Percentiles rank a stretch among this genome's conserved stretches.
Conservation (phyloP, 371 early-diverging fungal genomes). For the Batkoa obscura region DNA sequence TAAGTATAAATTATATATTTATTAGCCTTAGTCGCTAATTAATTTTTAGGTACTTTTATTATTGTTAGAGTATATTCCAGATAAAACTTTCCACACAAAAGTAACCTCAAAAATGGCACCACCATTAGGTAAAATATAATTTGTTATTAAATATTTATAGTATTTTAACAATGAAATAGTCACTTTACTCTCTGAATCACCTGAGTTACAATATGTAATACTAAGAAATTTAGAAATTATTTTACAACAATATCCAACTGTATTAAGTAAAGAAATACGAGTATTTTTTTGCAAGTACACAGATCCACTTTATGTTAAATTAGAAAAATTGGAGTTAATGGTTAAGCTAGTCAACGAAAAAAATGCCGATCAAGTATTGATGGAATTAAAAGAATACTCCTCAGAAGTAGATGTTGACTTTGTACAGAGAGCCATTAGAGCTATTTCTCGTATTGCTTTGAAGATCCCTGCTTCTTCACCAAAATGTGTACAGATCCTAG, state of each 20-base stretch:
- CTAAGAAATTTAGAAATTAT: slow-evolving; percentile 78
- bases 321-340: slow-evolving; percentile 81
- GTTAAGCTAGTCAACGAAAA: slow-evolving; percentile 55
- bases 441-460: slow-evolving; percentile 81
- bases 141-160: not conserved
- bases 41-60: slow-evolving; percentile 28
- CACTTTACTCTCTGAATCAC: slow-evolving; percentile 65
- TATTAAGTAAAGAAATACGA: slow-evolving; percentile 67
- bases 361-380: slow-evolving; percentile 64
- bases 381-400: slow-evolving; percentile 85
- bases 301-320: slow-evolving; percentile 90
- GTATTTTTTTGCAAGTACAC: slow-evolving; percentile 93
- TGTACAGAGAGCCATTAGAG: slow-evolving; percentile 80
- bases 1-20: slow-evolving; percentile 12
- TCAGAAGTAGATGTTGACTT: slow-evolving; percentile 89
- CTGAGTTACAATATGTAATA: slow-evolving; percentile 89
- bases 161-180: slow-evolving; percentile 18
- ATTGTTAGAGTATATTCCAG: slow-evolving; percentile 37
- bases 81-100: slow-evolving; percentile 39
- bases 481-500: slow-evolving; percentile 59
- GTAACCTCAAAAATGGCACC: slow-evolving; percentile 74
- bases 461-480: slow-evolving; percentile 70
- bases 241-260: slow-evolving; percentile 57
- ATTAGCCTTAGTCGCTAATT: slow-evolving; percentile 2
- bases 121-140: slow-evolving; percentile 46